Conservation (phyloP, 2,329 filamentous ascomycete genomes). For the Leptographium lundbergii region DNA sequence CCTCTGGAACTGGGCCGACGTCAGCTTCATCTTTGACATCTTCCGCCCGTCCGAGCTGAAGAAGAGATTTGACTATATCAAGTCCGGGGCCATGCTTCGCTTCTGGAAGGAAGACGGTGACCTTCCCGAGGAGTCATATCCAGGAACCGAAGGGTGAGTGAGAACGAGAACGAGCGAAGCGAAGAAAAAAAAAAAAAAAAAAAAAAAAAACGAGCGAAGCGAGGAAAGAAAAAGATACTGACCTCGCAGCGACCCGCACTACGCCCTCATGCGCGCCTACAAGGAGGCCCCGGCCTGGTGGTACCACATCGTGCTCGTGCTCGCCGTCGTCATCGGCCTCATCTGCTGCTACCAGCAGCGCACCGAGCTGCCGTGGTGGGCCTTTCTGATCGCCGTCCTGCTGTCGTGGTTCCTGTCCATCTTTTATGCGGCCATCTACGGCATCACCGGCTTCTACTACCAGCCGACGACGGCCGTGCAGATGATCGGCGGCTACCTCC, state of each 20-base stretch:
- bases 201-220: neutral
- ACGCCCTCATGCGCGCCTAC: conserved; percentile 11
- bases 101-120: neutral
- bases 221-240: conserved; percentile 1
- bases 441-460: conserved; percentile 27
- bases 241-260: conserved; percentile 19
- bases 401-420: conserved; percentile 21
- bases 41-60: conserved; percentile 4
- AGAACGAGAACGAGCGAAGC: too few relatives aligned
- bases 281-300: conserved; percentile 11
- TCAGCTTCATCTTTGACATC: conserved; percentile 10
- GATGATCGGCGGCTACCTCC: conserved; percentile 29
- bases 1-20: conserved; percentile 11
- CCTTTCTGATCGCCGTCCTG: conserved; percentile 25
- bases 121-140: neutral
- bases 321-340: conserved; percentile 23
- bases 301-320: conserved; percentile 18
- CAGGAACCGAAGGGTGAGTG: neutral
- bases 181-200: neutral
- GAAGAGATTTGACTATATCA: conserved; percentile 1
- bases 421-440: conserved; percentile 26
- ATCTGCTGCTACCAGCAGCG: conserved; percentile 23
- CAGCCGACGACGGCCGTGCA: conserved; percentile 17
- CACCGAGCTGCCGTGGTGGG: conserved; percentile 28
- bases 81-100: neutral